Percentiles rank a stretch among this genome's conserved stretches.
Conservation (phyloP, 108 stramenopile species). For the Stephanodiscus triporus region DNA sequence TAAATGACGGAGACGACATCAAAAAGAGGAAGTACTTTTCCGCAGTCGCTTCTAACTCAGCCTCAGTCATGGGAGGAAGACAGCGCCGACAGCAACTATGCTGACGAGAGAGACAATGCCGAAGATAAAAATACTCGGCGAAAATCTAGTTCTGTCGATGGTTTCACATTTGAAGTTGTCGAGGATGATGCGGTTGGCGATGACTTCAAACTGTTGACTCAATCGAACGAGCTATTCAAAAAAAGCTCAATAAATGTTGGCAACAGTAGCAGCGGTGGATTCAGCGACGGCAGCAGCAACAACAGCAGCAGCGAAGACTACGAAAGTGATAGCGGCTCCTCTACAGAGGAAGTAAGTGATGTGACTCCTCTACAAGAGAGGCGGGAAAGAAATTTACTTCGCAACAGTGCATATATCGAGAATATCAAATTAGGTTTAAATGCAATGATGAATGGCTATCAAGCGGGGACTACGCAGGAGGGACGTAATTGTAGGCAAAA, state of each 20-base stretch:
- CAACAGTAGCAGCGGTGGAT: neutral
- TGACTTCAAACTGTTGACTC: conserved; percentile 1
- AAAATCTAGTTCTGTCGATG: neutral
- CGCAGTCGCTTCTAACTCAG: conserved; percentile 1
- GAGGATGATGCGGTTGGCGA: neutral
- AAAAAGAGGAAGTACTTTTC: conserved; percentile 5
- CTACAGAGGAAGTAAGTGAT: neutral
- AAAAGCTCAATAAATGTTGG: neutral
- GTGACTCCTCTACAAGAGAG: conserved; percentile 2
- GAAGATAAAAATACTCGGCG: neutral
- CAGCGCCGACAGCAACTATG: neutral
- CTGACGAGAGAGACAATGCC: neutral
- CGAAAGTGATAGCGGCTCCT: conserved; percentile 1
- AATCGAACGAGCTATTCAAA: conserved; percentile 6
- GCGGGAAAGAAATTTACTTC: conserved; percentile 1
- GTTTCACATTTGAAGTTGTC: neutral
- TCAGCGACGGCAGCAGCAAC: neutral
- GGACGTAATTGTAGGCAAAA: neutral
- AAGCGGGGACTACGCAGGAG: conserved; percentile 4
- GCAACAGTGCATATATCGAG: conserved; percentile 1
- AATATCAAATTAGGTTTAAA: conserved; percentile 4
- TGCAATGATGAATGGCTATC: conserved; percentile 7
- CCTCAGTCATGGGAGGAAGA: conserved; percentile 4
- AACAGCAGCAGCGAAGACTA: conserved; percentile 1
- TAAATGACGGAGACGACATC: conserved; percentile 19